Conservation (phyloP, 176 grass and related monocot genomes). For the Triticum urartu region DNA sequence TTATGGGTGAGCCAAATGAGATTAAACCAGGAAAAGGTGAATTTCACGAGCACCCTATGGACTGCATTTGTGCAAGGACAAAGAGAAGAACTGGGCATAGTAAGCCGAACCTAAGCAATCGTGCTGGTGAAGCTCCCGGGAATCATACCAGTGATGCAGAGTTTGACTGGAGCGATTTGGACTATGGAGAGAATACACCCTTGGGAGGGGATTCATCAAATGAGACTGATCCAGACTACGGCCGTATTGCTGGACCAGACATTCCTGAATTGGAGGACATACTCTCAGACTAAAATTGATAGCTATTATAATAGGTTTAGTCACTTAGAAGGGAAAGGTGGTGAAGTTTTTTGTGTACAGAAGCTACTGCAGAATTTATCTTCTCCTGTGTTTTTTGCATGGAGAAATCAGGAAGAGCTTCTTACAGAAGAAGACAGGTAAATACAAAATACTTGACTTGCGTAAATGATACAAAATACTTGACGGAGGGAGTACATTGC, state of each 20-base stretch:
- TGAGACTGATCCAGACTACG: constrained; percentile 50
- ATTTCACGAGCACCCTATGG: constrained; percentile 88
- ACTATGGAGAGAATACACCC: constrained; percentile 78
- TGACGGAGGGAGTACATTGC: background rate
- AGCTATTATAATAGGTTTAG: constrained; percentile 20
- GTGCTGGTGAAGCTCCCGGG: constrained; percentile 25
- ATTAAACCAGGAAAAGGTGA: constrained; percentile 79
- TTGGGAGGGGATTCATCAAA: constrained; percentile 44
- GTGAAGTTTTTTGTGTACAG: constrained; percentile 19
- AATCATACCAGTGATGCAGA: constrained; percentile 42
- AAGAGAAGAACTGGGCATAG: constrained; percentile 20
- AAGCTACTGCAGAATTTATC: constrained; percentile 36
- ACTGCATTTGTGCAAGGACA: constrained; percentile 73
- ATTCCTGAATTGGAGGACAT: constrained; percentile 56
- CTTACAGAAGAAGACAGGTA: constrained; percentile 40
- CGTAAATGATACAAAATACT: background rate
- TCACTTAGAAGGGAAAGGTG: background rate
- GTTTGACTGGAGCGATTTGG: constrained; percentile 68
- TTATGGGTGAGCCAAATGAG: constrained; percentile 94
- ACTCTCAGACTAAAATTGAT: constrained; percentile 54
- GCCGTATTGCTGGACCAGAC: constrained; percentile 41
- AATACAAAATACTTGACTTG: constrained; percentile 19
- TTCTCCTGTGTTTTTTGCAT: constrained; percentile 35
- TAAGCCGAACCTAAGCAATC: constrained; percentile 26
- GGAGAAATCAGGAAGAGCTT: constrained; percentile 38